Base-by-base conservation (phyloP, 371 early-diverging fungal species). In the Batkoa obscura region DNA sequence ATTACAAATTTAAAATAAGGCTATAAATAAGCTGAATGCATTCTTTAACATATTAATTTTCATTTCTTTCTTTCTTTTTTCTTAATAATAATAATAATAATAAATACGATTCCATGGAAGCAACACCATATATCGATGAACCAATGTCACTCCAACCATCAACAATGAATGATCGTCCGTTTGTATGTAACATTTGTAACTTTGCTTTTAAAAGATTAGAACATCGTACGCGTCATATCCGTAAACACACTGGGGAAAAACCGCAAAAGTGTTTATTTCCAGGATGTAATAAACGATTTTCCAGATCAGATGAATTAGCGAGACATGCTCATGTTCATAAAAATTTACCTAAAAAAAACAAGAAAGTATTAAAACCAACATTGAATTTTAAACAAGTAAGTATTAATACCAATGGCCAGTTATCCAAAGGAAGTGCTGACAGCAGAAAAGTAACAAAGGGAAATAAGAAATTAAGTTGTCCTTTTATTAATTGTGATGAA, bases 161-260 rank as follows among this genome's bases (percentile, higher is more conserved):
- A 23, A 23, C 23, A 23, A 23, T 23, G 23, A 23, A 23, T 23
- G 23, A 23, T 23, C 71, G 81, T 32, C 79, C 81, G 30, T 80
- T 76, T 58, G 70, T 75, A 58, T 80, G 81, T 62, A 72, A 62
- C 61, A 70, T 76, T 56, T 80, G 81, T 58, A 67, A 68, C 54
- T 78, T 76, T 60, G 75, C 74, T 32, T 80, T 80, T 61, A 75
- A 74, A 58, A 70, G 81, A 35, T 65, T 80, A 30, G 81, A 80
- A 62, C 81, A 80, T 58, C 81, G 76, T 59, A 78, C 78, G 32
- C 74, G 89, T 48, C 87, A 88, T 60, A 78, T 83, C 57, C 73
- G 84, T 57, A 85, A 83, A 41, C 88, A 88, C 60, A 88, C 86
- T 3, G 86, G 86, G 15, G 88, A 88, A 63, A 82, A 79, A 60